Evolutionary conservation across 495 filamentous ascomycete species (phyloP), one percentile per base, ranked within the genome.

Genomic region (Tuber umbilicatum): DNA sequence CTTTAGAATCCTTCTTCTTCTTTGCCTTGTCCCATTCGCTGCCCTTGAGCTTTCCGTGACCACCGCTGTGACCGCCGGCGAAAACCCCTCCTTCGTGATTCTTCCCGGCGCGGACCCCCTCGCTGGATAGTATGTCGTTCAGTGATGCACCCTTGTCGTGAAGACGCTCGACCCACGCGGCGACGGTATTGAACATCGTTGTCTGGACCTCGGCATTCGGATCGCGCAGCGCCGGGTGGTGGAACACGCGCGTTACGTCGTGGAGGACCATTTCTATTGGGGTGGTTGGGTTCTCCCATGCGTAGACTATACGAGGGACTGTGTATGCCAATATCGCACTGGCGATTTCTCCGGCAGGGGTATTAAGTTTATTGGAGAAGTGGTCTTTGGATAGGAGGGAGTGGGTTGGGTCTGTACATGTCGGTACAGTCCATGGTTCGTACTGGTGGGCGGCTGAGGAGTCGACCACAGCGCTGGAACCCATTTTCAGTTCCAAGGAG

Each of bases 331-430:
- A 84, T 71, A 97, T 91, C 0, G 88, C 89, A 2, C 91, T 84
- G 14, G 94, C 94, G 35, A 97, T 89, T 35, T 91, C 87, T 19
- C 94, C 94, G 3, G 94, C 93, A 69, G 92, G 93, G 42, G 91
- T 87, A 84, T 98, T 98, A 41, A 98, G 86, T 42, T 94, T 86
- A 84, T 98, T 97, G 76, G 91, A 91, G 81, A 98, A 98, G 82
- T 99, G 95, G 80, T 99, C 95, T 84, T 98, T 97, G 74, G 92
- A 94, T 9, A 98, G 88, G 84, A 98, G 89, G 17, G 92, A 95
- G 85, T 97, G 95, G 5, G 95, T 99, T 10, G 95, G 95, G 83
- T 98, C 91, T 21, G 92, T 91, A 86, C 92, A 95, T 70, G 87
- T 85, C 9, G 92, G 89, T 83, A 97, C 90, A 10, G 89, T 92